Evolutionary conservation across 2,329 filamentous ascomycete genomes (phyloP).

Genomic region (Botrytis medusae): DNA sequence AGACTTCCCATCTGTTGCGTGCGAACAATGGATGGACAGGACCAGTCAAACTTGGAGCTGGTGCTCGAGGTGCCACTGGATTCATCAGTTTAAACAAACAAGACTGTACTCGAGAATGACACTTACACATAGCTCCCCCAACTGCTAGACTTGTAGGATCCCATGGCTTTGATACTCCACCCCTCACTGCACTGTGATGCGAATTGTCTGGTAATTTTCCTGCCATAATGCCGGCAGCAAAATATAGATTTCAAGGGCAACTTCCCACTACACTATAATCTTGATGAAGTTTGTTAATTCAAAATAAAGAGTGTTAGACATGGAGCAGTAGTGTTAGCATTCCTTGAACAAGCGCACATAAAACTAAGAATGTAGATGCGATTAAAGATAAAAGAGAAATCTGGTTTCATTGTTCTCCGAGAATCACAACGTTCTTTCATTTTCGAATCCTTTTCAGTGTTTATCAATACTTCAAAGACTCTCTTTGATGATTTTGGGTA

Average conservation of each 20-base stretch:
- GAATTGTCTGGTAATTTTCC: not conserved
- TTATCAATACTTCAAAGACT: not conserved
- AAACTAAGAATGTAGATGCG: not conserved
- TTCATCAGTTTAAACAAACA: not conserved
- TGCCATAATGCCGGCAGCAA: not conserved
- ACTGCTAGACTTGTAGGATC: conserved; percentile 13
- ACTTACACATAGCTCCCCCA: conserved; percentile 12
- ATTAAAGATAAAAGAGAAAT: not conserved
- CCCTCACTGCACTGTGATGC: not conserved
- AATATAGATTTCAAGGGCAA: not conserved
- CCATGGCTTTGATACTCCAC: conserved; percentile 9
- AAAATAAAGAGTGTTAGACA: not conserved
- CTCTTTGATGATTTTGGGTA: conserved; percentile 5
- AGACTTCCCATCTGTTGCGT: conserved; percentile 28
- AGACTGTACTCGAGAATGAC: not conserved
- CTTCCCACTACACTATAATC: not conserved
- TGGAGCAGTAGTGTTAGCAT: not conserved
- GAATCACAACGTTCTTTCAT: conserved; percentile 6
- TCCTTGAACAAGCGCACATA: not conserved
- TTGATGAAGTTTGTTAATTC: not conserved
- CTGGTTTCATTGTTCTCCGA: not conserved
- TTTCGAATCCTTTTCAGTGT: not conserved
- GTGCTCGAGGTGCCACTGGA: not conserved
- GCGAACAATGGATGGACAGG: conserved; percentile 27
- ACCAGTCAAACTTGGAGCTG: conserved; percentile 18